Evolutionary conservation across 2,329 filamentous ascomycete genomes (phyloP), one percentile per base, ranked within the genome.

Genomic region (Ophiostoma fasciatum): DNA sequence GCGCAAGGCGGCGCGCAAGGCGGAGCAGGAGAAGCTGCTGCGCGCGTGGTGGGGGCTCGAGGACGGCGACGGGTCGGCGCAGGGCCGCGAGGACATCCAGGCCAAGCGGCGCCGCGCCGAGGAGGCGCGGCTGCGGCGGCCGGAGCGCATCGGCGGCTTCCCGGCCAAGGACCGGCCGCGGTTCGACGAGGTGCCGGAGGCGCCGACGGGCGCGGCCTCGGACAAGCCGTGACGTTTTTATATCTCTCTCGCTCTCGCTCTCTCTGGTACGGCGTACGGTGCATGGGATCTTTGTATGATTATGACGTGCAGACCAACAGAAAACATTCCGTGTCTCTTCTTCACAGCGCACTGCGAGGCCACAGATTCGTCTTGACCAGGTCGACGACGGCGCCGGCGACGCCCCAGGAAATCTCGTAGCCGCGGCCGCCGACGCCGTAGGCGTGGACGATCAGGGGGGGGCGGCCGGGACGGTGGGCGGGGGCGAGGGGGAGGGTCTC

Each of bases 31-130:
- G 55, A 64, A 66, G 31, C 78, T 78, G 42, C 61, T 77, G 52
- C 56, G 71, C 41, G 74, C 77, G 59, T 78, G 74, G 74, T 78
- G 74, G 74, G 72, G 72, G 5, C 49, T 78, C 7, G 40, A 45
- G 32, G 39, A 25, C n/a, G 22, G 27, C n/a, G 19, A 45, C 70
- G 70, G 10, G 62, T 67, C 48, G 63, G 64, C 47, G 71, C 74
- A 43, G 64, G 47, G 71, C 73, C 44, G 56, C 64, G 43, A 60
- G 68, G 46, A 61, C 36, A 41, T 42, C 32, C 42, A 60, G 44
- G 58, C 66, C 40, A 60, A 69, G 45, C 60, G 60, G 43, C 55
- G 60, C 40, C 56, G 61, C 42, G 51, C 54, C 38, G 64, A 68
- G 47, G 67, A 71, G 51, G 62, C 69, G 50, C 64, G 71, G 53